Base-by-base conservation (phyloP, 352 stramenopile species). In the Globisporangium middletonii region DNA sequence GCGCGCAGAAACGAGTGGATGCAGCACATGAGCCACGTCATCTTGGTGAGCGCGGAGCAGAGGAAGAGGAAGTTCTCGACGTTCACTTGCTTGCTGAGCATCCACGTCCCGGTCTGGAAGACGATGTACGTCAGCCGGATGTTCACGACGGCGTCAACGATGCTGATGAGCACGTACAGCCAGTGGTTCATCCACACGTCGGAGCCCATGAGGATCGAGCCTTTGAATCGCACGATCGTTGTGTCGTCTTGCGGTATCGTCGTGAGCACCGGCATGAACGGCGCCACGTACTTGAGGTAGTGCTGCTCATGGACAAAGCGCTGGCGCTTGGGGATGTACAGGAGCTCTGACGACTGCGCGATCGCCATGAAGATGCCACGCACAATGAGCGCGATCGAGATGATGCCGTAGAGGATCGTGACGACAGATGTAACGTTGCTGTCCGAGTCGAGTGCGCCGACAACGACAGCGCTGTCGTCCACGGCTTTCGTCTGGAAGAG, bases 111-210 rank as follows among this genome's bases (percentile, higher is more conserved):
- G 4, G 79, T 72, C 35, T 78, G 53, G 26, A 76, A 67, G 16
- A 75, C 63, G 18, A 71, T 66, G 51, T 85, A 85, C 2, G 67
- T 82, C 47, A 75, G 61, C 0, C 75, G 75, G 5, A 83, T n/a
- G 55, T 69, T 80, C 0, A 71, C 59, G 6, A 83, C 45, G 4
- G 71, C 58, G 18, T 85, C 73, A 42, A 88, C 43, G 35, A 82
- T 75, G 55, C 72, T 84, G 2, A 88, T 44, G 4, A 69, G 27
- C 7, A 85, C 79, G 61, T 85, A 88, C 3, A 88, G 60, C 77
- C 77, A 88, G 49, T 88, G 75, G 61, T 85, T 88, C 59, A 85
- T 81, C 77, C 77, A 88, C 1, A 82, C 59, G 30, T 85, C 71
- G 4, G 74, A 85, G 5, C 68, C 77, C 61, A 83, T 74, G 35